A percentile compares a stretch with the other conserved stretches of the same genome.
phyloP scores from a whole-genome alignment of 1,139 yeast genomes.

The Pichia cactophila region DNA sequence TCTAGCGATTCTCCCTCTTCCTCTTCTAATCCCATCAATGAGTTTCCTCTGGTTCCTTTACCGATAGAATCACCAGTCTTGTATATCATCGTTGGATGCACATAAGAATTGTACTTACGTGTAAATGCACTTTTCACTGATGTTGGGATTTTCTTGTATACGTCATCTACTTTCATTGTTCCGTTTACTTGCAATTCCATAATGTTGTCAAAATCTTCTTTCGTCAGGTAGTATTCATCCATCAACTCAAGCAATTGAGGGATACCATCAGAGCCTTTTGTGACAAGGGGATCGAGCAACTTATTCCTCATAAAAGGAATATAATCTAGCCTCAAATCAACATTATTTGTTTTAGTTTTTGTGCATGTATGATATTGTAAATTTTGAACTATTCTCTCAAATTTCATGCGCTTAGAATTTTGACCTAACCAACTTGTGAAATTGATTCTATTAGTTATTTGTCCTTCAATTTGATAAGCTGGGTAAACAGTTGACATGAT shows the following conservation, averaged over 20 bases:
- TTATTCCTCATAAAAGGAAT: conserved; percentile 54
- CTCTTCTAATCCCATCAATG: conserved; percentile 37
- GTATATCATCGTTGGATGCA: conserved; percentile 85
- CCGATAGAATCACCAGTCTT: conserved; percentile 53
- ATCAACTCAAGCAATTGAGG: conserved; percentile 54
- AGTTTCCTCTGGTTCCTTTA: conserved; percentile 19
- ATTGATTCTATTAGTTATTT: conserved; percentile 56
- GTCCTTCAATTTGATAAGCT: conserved; percentile 68
- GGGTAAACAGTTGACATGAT: conserved; percentile 83
- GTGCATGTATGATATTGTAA: conserved; percentile 82
- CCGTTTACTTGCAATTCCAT: conserved; percentile 74
- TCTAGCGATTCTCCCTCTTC: not conserved
- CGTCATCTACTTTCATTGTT: conserved; percentile 34
- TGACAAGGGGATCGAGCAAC: conserved; percentile 49
- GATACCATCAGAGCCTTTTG: conserved; percentile 55
- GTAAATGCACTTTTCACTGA: conserved; percentile 80
- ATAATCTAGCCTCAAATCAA: conserved; percentile 71
- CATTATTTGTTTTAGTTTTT: conserved; percentile 67
- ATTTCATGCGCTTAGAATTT: conserved; percentile 77
- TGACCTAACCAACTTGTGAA: conserved; percentile 91
- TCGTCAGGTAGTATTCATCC: conserved; percentile 80
- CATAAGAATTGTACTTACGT: conserved; percentile 60
- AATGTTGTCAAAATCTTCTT: conserved; percentile 86
- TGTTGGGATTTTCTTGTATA: conserved; percentile 60
- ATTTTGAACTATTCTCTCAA: conserved; percentile 72